Conservation (phyloP, 768 basidiomycete genomes). For the Rhizopogon rudus region DNA sequence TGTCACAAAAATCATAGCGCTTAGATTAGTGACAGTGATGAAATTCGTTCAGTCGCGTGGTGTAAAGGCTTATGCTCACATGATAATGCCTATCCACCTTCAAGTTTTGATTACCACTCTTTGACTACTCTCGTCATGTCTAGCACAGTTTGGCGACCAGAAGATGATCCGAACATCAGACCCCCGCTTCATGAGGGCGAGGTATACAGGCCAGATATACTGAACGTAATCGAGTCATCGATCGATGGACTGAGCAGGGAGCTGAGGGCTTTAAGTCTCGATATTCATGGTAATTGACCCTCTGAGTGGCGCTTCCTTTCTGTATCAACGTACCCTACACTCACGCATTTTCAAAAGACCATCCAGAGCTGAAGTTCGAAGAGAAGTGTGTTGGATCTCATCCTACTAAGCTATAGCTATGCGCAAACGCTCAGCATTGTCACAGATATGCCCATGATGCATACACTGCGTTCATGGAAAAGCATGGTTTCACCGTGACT, state of each 20-base stretch:
- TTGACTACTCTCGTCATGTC: neutral
- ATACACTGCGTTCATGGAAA: conserved; percentile 59
- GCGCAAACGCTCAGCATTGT: neutral
- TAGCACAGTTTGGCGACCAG: conserved; percentile 39
- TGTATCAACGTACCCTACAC: neutral
- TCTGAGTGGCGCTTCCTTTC: neutral
- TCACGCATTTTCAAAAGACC: conserved; percentile 35
- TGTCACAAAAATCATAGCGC: too few relatives aligned
- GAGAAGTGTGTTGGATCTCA: conserved; percentile 45
- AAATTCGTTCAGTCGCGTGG: too few relatives aligned
- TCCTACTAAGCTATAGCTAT: neutral
- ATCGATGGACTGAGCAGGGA: conserved; percentile 51
- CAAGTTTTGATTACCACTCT: neutral
- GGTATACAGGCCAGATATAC: conserved; percentile 53
- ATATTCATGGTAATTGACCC: conserved; percentile 55
- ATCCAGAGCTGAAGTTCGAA: conserved; percentile 65
- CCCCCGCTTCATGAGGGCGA: conserved; percentile 23
- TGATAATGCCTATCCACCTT: neutral
- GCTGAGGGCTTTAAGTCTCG: conserved; percentile 57
- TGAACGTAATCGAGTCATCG: conserved; percentile 54
- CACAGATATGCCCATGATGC: conserved; percentile 60
- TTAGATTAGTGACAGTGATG: too few relatives aligned
- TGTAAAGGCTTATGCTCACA: neutral
- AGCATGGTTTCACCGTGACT: conserved; percentile 57
- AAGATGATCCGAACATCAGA: conserved; percentile 14